Conservation (phyloP, 2,329 filamentous ascomycete genomes). For the Huntiella savannae region DNA sequence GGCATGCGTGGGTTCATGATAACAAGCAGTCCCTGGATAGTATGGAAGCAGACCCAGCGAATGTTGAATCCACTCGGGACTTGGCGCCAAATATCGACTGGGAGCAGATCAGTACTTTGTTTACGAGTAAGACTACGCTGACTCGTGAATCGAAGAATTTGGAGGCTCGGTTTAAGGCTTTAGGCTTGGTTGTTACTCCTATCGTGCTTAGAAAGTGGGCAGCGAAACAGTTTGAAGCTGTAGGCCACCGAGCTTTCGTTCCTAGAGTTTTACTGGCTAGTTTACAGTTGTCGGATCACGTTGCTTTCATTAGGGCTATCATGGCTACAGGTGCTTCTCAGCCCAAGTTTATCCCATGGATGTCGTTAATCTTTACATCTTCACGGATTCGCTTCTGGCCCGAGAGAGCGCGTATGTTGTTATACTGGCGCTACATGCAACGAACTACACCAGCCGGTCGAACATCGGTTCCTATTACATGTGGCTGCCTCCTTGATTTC, state of each 20-base stretch:
- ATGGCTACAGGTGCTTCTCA: slow-evolving; percentile 2
- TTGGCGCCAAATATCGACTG: slow-evolving; percentile 1
- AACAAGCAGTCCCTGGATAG: background rate
- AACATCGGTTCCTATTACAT: background rate
- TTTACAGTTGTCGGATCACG: background rate
- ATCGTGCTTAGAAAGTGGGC: slow-evolving; percentile 7
- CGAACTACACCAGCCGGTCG: slow-evolving; percentile 2
- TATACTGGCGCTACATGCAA: slow-evolving; percentile 6
- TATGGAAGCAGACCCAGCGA: background rate
- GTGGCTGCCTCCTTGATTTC: slow-evolving; percentile 8
- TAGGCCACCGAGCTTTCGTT: slow-evolving; percentile 4
- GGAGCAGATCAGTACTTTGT: background rate
- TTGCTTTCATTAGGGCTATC: slow-evolving; percentile 8
- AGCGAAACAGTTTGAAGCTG: slow-evolving; percentile 5
- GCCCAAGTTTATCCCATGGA: slow-evolving; percentile 6
- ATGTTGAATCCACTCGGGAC: background rate
- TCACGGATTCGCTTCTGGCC: slow-evolving; percentile 2
- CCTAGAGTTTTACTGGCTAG: slow-evolving; percentile 4
- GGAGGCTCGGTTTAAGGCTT: background rate
- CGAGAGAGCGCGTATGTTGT: slow-evolving; percentile 7
- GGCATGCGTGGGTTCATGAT: slow-evolving; percentile 7
- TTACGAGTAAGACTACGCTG: background rate
- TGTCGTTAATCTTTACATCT: background rate
- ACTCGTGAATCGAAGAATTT: background rate
- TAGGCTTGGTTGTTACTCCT: slow-evolving; percentile 6